Conservation (phyloP, 2,329 filamentous ascomycete genomes). For the Pyrenochaeta sp. region DNA sequence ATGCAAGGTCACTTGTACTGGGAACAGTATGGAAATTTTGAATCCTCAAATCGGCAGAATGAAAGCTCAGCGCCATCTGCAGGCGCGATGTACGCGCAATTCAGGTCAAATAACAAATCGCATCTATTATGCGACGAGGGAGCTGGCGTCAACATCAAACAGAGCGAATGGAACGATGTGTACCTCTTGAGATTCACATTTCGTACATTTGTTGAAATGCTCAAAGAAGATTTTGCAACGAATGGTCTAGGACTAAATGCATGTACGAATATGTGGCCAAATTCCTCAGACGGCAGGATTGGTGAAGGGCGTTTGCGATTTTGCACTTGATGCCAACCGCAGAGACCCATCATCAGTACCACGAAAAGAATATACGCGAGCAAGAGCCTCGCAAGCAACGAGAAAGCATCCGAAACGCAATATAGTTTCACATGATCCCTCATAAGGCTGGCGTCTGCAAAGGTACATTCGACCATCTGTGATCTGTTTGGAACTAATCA, state of each 20-base stretch:
- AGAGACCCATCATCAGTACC: too few relatives aligned
- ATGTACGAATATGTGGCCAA: slow-evolving; percentile 4
- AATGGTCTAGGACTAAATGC: slow-evolving; percentile 5
- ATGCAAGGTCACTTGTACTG: slow-evolving; percentile 7
- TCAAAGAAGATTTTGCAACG: not conserved
- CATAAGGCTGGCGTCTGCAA: too few relatives aligned
- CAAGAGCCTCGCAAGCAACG: too few relatives aligned
- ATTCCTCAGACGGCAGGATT: not conserved
- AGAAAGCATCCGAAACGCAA: too few relatives aligned
- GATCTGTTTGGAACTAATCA: too few relatives aligned
- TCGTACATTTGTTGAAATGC: not conserved
- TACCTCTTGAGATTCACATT: slow-evolving; percentile 3
- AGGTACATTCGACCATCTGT: too few relatives aligned
- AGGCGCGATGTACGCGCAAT: not conserved
- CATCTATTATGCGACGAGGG: slow-evolving; percentile 1
- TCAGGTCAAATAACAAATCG: slow-evolving; percentile 6
- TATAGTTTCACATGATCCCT: too few relatives aligned
- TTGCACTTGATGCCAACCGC: too few relatives aligned
- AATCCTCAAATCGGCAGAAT: not conserved
- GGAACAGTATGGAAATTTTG: not conserved
- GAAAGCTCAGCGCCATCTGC: not conserved
- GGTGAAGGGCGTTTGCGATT: slow-evolving; percentile 1
- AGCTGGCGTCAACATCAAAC: not conserved
- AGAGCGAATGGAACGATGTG: slow-evolving; percentile 1
- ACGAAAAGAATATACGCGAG: too few relatives aligned